These are phyloP conservation scores for Starmera dryadoides DNA, from an alignment of 805 yeast species.

Conservation along the genomic window DNA sequence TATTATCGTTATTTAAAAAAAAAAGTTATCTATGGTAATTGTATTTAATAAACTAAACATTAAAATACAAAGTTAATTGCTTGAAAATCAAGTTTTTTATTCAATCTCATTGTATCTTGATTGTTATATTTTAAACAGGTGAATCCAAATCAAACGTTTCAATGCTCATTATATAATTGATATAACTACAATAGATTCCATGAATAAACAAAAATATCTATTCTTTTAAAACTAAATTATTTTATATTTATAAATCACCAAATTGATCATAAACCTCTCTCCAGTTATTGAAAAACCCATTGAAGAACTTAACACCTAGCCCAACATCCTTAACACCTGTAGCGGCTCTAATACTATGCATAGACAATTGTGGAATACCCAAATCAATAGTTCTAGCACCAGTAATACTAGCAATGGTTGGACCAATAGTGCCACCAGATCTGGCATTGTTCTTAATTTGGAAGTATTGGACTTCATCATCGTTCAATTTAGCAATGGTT, in stretches of 20 bases:
- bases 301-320: slow-evolving; percentile 64
- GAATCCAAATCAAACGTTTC: too few relatives aligned
- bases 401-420: slow-evolving; percentile 51
- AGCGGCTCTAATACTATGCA: slow-evolving; percentile 83
- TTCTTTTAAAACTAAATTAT: too few relatives aligned
- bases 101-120: too few relatives aligned
- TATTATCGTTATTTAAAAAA: too few relatives aligned
- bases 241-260: slow-evolving; percentile 33
- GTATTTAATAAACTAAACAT: too few relatives aligned
- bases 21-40: too few relatives aligned
- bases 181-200: too few relatives aligned
- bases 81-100: too few relatives aligned
- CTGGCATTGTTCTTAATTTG: slow-evolving; percentile 81
- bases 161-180: too few relatives aligned
- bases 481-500: slow-evolving; percentile 59
- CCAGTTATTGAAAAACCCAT: slow-evolving; percentile 65
- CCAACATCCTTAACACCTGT: slow-evolving; percentile 75
- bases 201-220: too few relatives aligned
- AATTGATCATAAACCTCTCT: slow-evolving; percentile 46
- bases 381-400: slow-evolving; percentile 75
- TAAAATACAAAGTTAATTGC: too few relatives aligned
- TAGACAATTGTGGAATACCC: slow-evolving; percentile 77
- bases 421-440: slow-evolving; percentile 89
- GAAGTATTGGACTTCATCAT: slow-evolving; percentile 68
- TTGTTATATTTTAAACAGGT: too few relatives aligned